Evolutionary conservation across 106 monocot species (phyloP), one percentile per base, ranked within the genome.

Genomic region (Narthecium ossifragum): DNA sequence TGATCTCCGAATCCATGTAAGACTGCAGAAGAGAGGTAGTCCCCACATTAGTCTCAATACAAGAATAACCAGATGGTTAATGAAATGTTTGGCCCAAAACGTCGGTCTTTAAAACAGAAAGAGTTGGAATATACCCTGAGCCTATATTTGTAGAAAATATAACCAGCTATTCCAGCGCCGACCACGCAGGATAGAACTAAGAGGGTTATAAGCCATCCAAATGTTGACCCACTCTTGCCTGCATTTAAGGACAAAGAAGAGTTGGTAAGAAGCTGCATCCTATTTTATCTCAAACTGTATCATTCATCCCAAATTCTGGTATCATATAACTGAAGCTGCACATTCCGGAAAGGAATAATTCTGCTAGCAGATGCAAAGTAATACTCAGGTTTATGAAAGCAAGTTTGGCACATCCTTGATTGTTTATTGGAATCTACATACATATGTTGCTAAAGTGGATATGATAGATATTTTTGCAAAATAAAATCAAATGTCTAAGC

Each of bases 61-160:
- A 18, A 13, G 14, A 17, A 43, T 4, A 17, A 43, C 11, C 1
- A 6, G 18, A 18, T 43, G 43, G 18, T 13, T 2, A 4, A 17
- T 1, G 39, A 43, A 43, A 6, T 13, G 18, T 3, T 11, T 43
- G 43, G n/a, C n/a, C n/a, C n/a, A n/a, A n/a, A n/a, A n/a, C n/a
- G n/a, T n/a, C n/a, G n/a, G n/a, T n/a, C n/a, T n/a, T n/a, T n/a
- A n/a, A n/a, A n/a, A n/a, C 43, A 43, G 10, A 43, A 11, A 2
- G 17, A 43, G 18, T 43, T 43, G 10, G 52, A 46, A 71, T 78
- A 55, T 81, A 96, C 94, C 82, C 94, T 57, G 41, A 96, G 80
- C 64, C 90, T 86, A 80, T 86, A 90, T 65, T 90, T 90, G 75
- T 90, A 96, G 86, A 96, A 90, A 46, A 90, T 46, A 59, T 90